Evolutionary conservation across 1,139 yeast genomes (phyloP), one percentile per base, ranked within the genome.

Genomic region (Sugiyamaella xylanicola): DNA sequence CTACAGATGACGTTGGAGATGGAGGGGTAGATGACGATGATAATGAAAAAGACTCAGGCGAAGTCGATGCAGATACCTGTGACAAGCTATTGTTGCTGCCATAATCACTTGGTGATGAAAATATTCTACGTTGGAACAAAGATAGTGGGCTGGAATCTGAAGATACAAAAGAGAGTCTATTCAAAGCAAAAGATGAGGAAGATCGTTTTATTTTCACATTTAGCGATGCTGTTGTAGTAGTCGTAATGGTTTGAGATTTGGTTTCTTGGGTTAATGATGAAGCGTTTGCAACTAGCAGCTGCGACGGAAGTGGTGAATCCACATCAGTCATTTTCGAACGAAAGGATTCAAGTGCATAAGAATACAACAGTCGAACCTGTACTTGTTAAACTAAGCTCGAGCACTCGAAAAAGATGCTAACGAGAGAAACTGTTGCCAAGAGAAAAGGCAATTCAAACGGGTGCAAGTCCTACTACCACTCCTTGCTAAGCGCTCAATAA

Each of bases 11-110:
- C 9, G 49, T 25, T 22, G 55, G 44, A 35, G 49, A 45, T 7
- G 55, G 37, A 5, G 45, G 55, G 39, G 57, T 36, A 2, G 57
- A 48, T 3, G 57, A 40, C 4, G 58, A 51, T 13, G 55, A 44
- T 15, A 40, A 35, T 3, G 55, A 51, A 4, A 53, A 39, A 21
- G 55, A 40, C 21, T 46, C 50, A 3, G 52, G 40, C 3, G 52
- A 48, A 7, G 29, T 11, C 11, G 32, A 29, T 40, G 52, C 15
- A 1, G 46, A 41, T 11, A 32, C 29, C n/a, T 20, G 19, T 17
- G 50, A 46, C 41, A 46, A 17, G 21, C 42, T 32, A 17, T 13
- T 32, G 25, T 45, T 15, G 25, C 46, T 36, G n/a, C 43, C 20
- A 37, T 25, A 35, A 9, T 39, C 13, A 16, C 4, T 27, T 20